Conservation (phyloP, 345 rosid genomes). For the Salix koriyanagi region DNA sequence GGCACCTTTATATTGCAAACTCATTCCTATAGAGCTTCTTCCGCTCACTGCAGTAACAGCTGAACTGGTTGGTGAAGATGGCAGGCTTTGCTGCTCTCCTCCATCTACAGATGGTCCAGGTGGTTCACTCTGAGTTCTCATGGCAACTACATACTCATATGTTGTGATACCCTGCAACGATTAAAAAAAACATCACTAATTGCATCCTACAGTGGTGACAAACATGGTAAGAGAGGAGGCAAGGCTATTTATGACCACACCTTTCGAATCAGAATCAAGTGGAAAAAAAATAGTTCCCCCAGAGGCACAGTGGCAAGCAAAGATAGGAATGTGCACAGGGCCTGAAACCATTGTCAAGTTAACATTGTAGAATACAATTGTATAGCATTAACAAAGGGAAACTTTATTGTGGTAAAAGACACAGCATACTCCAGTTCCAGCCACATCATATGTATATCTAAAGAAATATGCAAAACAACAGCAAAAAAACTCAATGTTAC, state of each 20-base stretch:
- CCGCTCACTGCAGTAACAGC: constrained; percentile 80
- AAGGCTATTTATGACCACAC: constrained; percentile 27
- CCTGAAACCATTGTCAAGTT: constrained; percentile 39
- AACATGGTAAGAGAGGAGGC: neutral
- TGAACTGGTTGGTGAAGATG: constrained; percentile 77
- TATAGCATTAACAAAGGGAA: neutral
- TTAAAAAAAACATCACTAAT: neutral
- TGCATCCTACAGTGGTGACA: neutral
- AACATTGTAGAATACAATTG: neutral
- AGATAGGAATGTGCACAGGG: constrained; percentile 69
- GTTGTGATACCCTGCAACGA: constrained; percentile 80
- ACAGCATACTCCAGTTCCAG: neutral
- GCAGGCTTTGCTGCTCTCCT: constrained; percentile 64
- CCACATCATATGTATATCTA: neutral
- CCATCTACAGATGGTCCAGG: constrained; percentile 70
- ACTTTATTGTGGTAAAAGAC: neutral
- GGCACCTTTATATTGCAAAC: constrained; percentile 79
- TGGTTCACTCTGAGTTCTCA: constrained; percentile 81
- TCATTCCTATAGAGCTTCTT: constrained; percentile 80
- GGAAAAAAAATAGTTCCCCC: constrained; percentile 91
- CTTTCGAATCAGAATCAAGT: constrained; percentile 80
- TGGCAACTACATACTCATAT: constrained; percentile 85
- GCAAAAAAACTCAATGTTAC: neutral
- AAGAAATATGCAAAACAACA: neutral
- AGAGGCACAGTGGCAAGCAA: constrained; percentile 75